phyloP scores from a whole-genome alignment of 257 asterid genomes.

The Verbena officinalis region DNA sequence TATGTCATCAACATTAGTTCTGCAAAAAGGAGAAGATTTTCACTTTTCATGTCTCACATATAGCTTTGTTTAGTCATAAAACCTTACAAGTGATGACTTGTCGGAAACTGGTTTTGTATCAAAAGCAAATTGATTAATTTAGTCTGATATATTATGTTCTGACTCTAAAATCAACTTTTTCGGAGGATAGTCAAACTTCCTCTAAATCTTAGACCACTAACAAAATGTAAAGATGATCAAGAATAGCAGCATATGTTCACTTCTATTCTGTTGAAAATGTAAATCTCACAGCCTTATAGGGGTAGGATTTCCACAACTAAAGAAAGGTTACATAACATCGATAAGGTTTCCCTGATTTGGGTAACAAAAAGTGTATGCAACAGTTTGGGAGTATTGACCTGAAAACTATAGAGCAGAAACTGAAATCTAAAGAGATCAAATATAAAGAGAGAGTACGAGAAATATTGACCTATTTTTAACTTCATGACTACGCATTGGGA shows the following conservation, averaged over 20 bases:
- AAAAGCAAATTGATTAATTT: background rate
- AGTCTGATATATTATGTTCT: background rate
- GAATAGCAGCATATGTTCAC: background rate
- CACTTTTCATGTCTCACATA: constrained; percentile 24
- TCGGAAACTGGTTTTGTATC: background rate
- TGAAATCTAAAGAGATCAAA: background rate
- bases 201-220: background rate
- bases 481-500: constrained; percentile 90
- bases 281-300: constrained; percentile 1
- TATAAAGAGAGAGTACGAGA: background rate
- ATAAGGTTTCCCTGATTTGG: background rate
- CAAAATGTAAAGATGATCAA: background rate
- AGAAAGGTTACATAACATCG: background rate
- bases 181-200: background rate
- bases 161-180: background rate
- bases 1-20: constrained; percentile 77
- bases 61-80: background rate
- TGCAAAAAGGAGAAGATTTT: constrained; percentile 38
- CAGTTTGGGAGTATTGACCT: background rate
- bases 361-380: background rate
- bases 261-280: background rate
- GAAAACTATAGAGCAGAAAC: background rate
- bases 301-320: background rate
- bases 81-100: background rate
- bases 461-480: constrained; percentile 66